phyloP scores from a whole-genome alignment of 2,329 filamentous ascomycete genomes.

The Venturia effusa region DNA sequence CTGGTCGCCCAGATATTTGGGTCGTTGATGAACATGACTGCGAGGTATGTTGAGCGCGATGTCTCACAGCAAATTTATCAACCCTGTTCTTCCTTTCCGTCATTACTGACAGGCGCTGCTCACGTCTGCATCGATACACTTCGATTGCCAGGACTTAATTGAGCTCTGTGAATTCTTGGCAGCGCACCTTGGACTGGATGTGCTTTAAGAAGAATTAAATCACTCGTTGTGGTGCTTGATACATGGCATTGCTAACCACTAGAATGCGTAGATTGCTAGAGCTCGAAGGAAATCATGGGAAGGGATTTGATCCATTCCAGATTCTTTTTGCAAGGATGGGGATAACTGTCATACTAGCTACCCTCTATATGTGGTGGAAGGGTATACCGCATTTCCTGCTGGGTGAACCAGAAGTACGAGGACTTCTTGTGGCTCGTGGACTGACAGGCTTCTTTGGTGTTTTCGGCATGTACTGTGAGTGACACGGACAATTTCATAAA shows the following conservation, averaged over 20 bases:
- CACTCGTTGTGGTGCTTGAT: background rate
- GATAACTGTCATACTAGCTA: conserved; percentile 57
- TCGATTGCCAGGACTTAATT: background rate
- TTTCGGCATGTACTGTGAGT: conserved; percentile 13
- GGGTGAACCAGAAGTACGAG: conserved; percentile 54
- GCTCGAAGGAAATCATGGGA: conserved; percentile 51
- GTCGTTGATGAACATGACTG: conserved; percentile 74
- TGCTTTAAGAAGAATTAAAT: background rate
- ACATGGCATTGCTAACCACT: background rate
- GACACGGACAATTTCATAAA: conserved; percentile 21
- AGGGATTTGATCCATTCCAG: conserved; percentile 68
- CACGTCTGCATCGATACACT: background rate
- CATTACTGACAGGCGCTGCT: background rate
- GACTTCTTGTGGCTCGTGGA: conserved; percentile 57
- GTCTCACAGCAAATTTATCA: background rate
- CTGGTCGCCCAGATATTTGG: conserved; percentile 70
- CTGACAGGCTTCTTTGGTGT: conserved; percentile 57
- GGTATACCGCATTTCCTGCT: conserved; percentile 59
- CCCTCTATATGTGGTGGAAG: conserved; percentile 62
- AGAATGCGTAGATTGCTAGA: conserved; percentile 45
- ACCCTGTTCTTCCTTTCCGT: background rate
- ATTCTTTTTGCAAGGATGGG: conserved; percentile 72
- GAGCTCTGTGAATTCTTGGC: no score
- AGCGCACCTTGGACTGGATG: no score
- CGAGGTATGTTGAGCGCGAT: conserved; percentile 33